A percentile compares a stretch with the other conserved stretches of the same genome.
phyloP scores from a whole-genome alignment of 768 basidiomycete genomes.

The Tubosaeta brunneosetosa region DNA sequence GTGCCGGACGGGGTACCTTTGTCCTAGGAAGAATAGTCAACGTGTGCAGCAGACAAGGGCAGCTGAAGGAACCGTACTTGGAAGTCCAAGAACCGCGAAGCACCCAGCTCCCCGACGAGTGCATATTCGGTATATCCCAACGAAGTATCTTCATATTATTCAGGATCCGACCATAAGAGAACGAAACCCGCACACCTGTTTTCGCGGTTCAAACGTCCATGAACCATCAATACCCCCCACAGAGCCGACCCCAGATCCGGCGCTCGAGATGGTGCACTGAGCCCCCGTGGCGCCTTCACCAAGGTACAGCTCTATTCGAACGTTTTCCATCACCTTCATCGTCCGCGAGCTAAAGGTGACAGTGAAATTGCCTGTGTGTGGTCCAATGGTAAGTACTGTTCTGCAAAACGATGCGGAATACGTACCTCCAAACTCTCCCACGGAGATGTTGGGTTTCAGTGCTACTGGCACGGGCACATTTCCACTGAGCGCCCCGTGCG shows the following conservation, averaged over 20 bases:
- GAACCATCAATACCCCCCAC: conserved; percentile 47
- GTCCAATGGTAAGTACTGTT: not conserved
- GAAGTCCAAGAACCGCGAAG: conserved; percentile 76
- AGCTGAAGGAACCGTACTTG: conserved; percentile 38
- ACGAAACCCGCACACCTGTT: conserved; percentile 39
- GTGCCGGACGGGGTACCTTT: conserved; percentile 57
- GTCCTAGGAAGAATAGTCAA: conserved; percentile 30
- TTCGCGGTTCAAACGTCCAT: conserved; percentile 77
- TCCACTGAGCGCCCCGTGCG: conserved; percentile 33
- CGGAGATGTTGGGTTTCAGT: conserved; percentile 40
- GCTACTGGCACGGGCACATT: conserved; percentile 49
- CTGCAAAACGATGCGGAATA: not conserved
- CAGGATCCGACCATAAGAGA: not conserved
- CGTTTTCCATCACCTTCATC: conserved; percentile 63
- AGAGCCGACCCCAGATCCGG: conserved; percentile 43
- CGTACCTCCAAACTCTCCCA: conserved; percentile 31
- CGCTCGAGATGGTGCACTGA: conserved; percentile 64
- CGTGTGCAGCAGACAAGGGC: not conserved
- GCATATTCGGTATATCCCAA: conserved; percentile 72
- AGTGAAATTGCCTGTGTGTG: conserved; percentile 50
- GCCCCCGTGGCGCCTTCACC: conserved; percentile 71
- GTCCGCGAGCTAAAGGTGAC: conserved; percentile 61
- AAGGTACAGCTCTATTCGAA: conserved; percentile 67
- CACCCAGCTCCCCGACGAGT: conserved; percentile 64
- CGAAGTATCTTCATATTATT: conserved; percentile 52